phyloP scores from a whole-genome alignment of 345 rosid species.

The Atalantia buxifolia region DNA sequence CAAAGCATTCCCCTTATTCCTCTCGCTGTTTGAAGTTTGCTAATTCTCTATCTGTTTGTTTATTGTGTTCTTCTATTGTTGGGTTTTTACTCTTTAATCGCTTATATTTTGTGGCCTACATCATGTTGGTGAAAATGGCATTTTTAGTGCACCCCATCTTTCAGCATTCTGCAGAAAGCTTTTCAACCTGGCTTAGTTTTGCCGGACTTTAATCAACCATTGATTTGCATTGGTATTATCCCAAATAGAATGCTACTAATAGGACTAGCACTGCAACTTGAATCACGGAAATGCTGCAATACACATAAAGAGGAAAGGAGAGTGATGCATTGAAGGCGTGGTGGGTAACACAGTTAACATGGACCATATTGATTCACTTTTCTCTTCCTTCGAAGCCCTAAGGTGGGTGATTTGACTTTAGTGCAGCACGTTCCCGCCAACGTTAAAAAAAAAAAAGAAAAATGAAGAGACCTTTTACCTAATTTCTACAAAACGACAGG shows the following conservation, averaged over 20 bases:
- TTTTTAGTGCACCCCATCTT: neutral
- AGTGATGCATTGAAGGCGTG: neutral
- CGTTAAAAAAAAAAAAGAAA: neutral
- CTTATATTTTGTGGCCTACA: neutral
- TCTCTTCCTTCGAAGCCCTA: neutral
- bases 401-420: neutral
- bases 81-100: neutral
- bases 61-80: neutral
- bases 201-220: neutral
- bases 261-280: neutral
- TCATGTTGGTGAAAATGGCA: neutral
- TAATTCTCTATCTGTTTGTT: neutral
- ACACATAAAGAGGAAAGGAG: neutral
- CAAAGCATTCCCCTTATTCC: neutral
- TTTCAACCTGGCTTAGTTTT: neutral
- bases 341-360: neutral
- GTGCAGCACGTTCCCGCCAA: slow-evolving; percentile 6
- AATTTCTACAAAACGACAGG: slow-evolving; percentile 9
- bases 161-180: neutral
- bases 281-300: neutral
- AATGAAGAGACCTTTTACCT: neutral
- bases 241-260: neutral
- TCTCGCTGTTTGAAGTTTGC: neutral
- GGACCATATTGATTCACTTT: slow-evolving; percentile 3
- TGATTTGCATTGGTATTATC: neutral